Evolutionary conservation across 1,284 basidiomycete species (phyloP), one percentile per base, ranked within the genome.

Genomic region (Gomphus sp.): DNA sequence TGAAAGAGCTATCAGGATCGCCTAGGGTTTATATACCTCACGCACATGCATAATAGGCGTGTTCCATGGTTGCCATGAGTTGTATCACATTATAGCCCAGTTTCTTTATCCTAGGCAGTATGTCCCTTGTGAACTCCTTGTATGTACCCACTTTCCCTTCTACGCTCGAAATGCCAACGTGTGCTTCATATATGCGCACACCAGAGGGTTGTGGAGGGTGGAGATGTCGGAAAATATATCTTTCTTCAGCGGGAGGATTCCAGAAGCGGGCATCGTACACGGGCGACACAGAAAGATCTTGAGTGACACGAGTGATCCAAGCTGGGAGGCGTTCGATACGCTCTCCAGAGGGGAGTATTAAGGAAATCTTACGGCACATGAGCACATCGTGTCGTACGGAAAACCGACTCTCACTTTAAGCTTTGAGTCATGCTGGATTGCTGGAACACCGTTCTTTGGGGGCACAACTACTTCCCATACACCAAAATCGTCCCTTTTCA

Each of bases 191-290:
- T 61, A 99, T 94, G 67, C 89, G 89, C 58, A 90, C 72, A 37
- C 86, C 83, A 33, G 77, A 76, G 3, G 91, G 87, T 64, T 83
- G 80, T 1, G 81, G 76, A 8, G 91, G 91, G 9, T 81, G 78
- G 45, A 80, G 64, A 69, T 97, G 79, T 73, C 93, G 97, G 77
- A 97, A 95, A 34, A 76, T 74, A 75, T 98, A 97, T 52, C 70
- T 77, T 64, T 91, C 72, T 18, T 77, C 70, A 47, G 75, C 66
- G 28, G 93, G 84, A 1, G 96, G 96, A 70, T 98, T 98, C 96
- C 96, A 99, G 75, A 98, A 98, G n/a, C 93, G 84, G 28, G 92
- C 92, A 62, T 99, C 96, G 73, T 97, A 99, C 3, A 93, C 81
- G 5, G 93, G 91, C 11, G 96, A 98, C 37, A 94, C 85, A 52